These are phyloP conservation scores for Paecilomyces fulvus DNA, from an alignment of 2,329 filamentous ascomycete genomes.

Conservation along the genomic window DNA sequence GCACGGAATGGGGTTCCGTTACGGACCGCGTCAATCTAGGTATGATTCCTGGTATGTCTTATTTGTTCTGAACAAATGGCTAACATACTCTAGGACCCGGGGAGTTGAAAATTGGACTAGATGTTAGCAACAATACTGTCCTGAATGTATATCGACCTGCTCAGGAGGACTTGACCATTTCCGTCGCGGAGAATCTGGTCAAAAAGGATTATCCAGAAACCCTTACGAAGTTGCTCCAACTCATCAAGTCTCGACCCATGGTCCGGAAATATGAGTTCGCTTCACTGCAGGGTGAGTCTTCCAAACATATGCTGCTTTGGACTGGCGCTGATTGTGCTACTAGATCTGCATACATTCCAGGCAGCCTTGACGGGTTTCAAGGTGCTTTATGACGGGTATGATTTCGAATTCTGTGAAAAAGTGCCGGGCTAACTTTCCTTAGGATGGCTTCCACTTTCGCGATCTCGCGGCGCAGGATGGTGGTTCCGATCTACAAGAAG, in stretches of 20 bases:
- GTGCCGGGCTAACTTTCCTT: conserved; percentile 4
- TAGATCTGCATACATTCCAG: conserved; percentile 71
- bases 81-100: conserved; percentile 46
- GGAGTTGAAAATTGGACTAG: conserved; percentile 60
- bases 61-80: neutral
- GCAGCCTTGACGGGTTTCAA: conserved; percentile 69
- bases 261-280: conserved; percentile 64
- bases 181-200: conserved; percentile 60
- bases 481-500: conserved; percentile 89
- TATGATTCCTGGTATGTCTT: conserved; percentile 18
- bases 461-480: conserved; percentile 77
- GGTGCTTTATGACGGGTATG: conserved; percentile 60
- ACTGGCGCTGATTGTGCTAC: conserved; percentile 1
- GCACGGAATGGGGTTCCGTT: conserved; percentile 67
- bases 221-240: conserved; percentile 56
- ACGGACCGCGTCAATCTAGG: conserved; percentile 76
- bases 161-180: conserved; percentile 69
- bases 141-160: conserved; percentile 62
- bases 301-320: neutral
- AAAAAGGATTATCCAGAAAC: conserved; percentile 54
- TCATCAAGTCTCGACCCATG: conserved; percentile 50
- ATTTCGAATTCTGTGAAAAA: neutral
- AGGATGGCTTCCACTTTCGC: conserved; percentile 63
- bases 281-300: conserved; percentile 37
- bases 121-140: conserved; percentile 52